Conservation (phyloP, 1,139 yeast species). For the Pneumocystis sp. region DNA sequence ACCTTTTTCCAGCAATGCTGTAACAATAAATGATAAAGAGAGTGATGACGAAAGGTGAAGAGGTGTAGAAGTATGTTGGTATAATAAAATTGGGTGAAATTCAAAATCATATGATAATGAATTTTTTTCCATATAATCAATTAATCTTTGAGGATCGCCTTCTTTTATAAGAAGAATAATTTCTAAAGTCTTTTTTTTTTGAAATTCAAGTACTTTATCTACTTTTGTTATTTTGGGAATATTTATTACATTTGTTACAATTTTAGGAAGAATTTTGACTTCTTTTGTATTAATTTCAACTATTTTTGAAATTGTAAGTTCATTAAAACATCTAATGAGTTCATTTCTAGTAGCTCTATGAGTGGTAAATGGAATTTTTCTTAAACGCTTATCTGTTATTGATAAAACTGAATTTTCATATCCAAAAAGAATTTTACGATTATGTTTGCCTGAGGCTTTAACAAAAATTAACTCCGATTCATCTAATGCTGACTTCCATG, state of each 20-base stretch:
- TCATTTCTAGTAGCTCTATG: constrained; percentile 75
- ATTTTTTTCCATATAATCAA: constrained; percentile 47
- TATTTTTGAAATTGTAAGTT: constrained; percentile 46
- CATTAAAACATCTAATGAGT: constrained; percentile 71
- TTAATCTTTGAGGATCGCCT: constrained; percentile 62
- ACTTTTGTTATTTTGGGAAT: not conserved
- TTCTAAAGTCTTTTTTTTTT: not conserved
- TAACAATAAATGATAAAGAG: constrained; percentile 54
- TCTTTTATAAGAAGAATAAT: constrained; percentile 35
- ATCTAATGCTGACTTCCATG: constrained; percentile 48
- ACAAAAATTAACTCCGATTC: constrained; percentile 60
- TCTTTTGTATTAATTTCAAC: constrained; percentile 23
- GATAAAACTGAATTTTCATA: constrained; percentile 41
- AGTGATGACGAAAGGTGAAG: constrained; percentile 65
- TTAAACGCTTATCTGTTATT: constrained; percentile 41
- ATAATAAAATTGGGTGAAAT: constrained; percentile 42
- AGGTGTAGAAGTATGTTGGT: constrained; percentile 49
- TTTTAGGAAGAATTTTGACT: constrained; percentile 26
- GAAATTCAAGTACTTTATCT: constrained; percentile 30
- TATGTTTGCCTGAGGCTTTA: constrained; percentile 66
- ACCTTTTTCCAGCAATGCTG: constrained; percentile 47
- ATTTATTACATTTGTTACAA: constrained; percentile 14
- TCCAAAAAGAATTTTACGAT: constrained; percentile 50
- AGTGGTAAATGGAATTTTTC: constrained; percentile 74
- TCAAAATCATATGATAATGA: constrained; percentile 36